Evolutionary conservation across 768 basidiomycete species (phyloP), one percentile per base, ranked within the genome.

Genomic region (Paxillus ammoniavirescens): DNA sequence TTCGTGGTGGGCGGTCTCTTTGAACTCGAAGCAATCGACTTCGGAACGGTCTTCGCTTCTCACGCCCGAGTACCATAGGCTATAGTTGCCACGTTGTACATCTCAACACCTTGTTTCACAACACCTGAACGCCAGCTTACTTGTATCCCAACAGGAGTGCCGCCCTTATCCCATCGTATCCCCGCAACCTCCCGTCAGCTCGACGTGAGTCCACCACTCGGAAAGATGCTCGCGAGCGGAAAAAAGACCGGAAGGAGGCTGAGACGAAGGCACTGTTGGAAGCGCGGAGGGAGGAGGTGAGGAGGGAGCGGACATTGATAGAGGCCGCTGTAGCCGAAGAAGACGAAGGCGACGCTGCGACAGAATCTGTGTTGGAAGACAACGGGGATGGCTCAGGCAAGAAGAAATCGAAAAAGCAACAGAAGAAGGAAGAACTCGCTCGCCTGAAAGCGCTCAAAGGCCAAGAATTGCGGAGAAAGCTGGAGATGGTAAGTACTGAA

Each of bases 361-460:
- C 82, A 68, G 86, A 82, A 66, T n/a, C 40, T 36, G 4, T 36
- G 3, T 33, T 43, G 21, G 14, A 35, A 8, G 23, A 36, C 1
- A 42, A 17, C 44, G 81, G 79, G 63, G 92, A 94, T 59, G 84
- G 89, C 60, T 83, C 93, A n/a, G 82, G 81, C 62, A 76, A 56
- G 40, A 61, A 47, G 30, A 59, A 50, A 21, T 60, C 59, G 3
- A 62, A 59, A 44, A 64, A 40, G 41, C 62, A 65, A 35, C 64
- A 61, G 28, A 55, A 53, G 50, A 84, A 79, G 62, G 93, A 94
- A 60, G 90, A 94, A 58, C 82, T 95, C 13, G 83, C 82, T 61
- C 80, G 90, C 41, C 67, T 98, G 56, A 92, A 91, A 69, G 77
- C 80, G 9, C 77, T 98, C n/a, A 92, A 93, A 73, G 81, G 87